phyloP scores from a whole-genome alignment of 192 early-diverging fungal genomes.

The Haplosporangium gracile region DNA sequence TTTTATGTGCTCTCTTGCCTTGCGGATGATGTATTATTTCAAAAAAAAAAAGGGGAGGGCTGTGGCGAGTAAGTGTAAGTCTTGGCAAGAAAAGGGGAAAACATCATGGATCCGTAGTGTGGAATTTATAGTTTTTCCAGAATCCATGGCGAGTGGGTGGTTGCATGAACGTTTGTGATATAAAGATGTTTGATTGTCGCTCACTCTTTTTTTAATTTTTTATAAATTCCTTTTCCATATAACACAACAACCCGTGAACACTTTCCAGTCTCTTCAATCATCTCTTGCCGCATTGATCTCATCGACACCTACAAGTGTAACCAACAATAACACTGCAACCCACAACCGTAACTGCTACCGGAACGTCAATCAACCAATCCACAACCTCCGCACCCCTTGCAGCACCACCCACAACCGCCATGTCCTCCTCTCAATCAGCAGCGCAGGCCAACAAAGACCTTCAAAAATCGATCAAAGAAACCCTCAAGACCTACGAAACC shows the following conservation, averaged over 20 bases:
- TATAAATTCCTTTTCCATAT: background rate
- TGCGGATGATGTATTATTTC: background rate
- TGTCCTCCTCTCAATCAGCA: background rate
- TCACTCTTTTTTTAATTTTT: background rate
- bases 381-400: background rate
- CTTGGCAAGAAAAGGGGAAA: background rate
- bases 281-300: background rate
- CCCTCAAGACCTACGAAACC: constrained; percentile 12
- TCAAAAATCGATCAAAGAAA: background rate
- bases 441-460: background rate
- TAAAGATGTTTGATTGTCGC: background rate
- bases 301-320: background rate
- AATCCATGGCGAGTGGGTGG: background rate
- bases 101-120: no score
- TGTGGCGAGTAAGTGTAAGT: background rate
- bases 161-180: background rate
- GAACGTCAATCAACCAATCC: background rate
- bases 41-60: background rate
- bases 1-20: background rate
- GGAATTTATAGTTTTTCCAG: no score
- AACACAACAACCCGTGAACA: background rate
- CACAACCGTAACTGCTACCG: background rate
- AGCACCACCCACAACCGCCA: background rate
- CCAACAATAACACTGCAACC: background rate
- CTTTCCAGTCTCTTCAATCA: background rate